Base-by-base conservation (phyloP, 225 moss, liverwort and hornwort genomes). In the Anthoceros angustus region DNA sequence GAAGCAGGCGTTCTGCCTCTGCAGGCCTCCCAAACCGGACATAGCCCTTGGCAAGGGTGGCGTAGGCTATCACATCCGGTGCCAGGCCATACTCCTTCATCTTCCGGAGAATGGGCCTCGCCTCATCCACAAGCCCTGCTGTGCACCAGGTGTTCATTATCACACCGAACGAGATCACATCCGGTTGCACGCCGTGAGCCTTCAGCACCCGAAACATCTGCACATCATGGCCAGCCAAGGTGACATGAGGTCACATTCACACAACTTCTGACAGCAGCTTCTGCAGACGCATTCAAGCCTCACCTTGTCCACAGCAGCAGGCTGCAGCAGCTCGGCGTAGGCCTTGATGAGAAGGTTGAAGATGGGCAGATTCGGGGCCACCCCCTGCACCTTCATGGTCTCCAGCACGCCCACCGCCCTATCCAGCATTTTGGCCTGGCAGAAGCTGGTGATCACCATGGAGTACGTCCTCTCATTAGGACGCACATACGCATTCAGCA, bases 381-480 rank as follows among this genome's bases (percentile, higher is more conserved):
- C 71, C 24, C 83, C 87, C 71, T 94, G 87, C 39, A 66, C 41
- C 25, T 62, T 74, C 80, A 80, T 80, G 42, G 71, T 68, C 66
- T 77, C 72, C 0, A 80, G 43, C 63, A 80, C 66, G 8, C 72
- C 61, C 64, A 76, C 80, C 41, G 46, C 71, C 69, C 71, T 69
- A 63, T 69, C 76, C 61, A 73, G 70, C 16, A 76, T 80, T 23
- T 77, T 83, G 5, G 78, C 78, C 48, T 65, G 67, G 66, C 82
- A 76, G 66, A 74, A 94, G 25, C 83, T 78, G 26, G 85, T 86
- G 64, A 94, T 88, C 25, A 94, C 61, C 10, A 90, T 88, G 62
- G 90, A 87, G 68, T 88, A 94, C 0, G 94, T 90, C 41, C 94
- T 84, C 69, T 85, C 86, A 66, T 94, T 94, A 0, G 94, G 94